Percentiles rank a stretch among this genome's conserved stretches.
Evolutionary conservation across 805 yeast genomes (phyloP).

Genomic region (Schwanniomyces sp.): DNA sequence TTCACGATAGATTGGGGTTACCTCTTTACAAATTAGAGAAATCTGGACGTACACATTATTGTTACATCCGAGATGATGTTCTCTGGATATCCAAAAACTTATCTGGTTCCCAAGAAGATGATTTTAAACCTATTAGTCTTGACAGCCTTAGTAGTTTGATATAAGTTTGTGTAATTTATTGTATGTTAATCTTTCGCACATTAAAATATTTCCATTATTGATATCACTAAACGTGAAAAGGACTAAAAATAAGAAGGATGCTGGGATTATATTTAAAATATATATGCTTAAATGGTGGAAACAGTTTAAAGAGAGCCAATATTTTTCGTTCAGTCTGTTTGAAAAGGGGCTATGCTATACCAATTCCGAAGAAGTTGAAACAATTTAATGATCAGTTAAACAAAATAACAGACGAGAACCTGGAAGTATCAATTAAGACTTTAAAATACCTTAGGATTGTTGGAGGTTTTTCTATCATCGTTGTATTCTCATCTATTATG

Average conservation of each 20-base stretch:
- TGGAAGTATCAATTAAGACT: conserved; percentile 27
- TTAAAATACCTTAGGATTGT: conserved; percentile 19
- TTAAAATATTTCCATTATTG: no score
- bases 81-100: conserved; percentile 44
- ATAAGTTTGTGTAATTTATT: not conserved
- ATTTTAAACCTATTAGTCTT: conserved; percentile 44
- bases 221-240: not conserved
- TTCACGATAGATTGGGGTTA: conserved; percentile 38
- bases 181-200: not conserved
- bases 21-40: conserved; percentile 44
- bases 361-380: conserved; percentile 16
- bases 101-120: conserved; percentile 13
- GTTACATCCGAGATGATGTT: conserved; percentile 66
- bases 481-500: conserved; percentile 25
- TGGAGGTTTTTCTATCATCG: conserved; percentile 26
- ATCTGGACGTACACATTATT: conserved; percentile 31
- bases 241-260: not conserved
- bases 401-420: conserved; percentile 33
- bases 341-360: not conserved
- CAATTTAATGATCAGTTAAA: conserved; percentile 23
- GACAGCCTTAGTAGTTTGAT: conserved; percentile 19
- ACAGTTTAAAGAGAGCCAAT: not conserved
- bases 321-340: not conserved
- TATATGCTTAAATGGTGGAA: not conserved
- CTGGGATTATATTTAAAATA: not conserved